phyloP scores from a whole-genome alignment of 495 filamentous ascomycete species.

The Ramalina intermedia region DNA sequence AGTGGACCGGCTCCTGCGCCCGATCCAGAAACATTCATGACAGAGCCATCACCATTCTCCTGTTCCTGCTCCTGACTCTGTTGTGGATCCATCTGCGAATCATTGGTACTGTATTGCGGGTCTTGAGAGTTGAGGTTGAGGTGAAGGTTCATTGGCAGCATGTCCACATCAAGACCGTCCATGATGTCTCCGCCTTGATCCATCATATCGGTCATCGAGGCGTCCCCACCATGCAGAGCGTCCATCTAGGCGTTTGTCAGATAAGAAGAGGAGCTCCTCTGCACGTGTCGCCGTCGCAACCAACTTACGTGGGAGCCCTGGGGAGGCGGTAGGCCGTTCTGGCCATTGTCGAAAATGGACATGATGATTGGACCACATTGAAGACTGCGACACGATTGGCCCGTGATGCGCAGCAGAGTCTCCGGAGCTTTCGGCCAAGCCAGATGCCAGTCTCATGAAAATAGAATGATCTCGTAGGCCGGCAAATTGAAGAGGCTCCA shows the following conservation, averaged over 20 bases:
- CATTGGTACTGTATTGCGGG: constrained; percentile 9
- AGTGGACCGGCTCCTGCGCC: constrained; percentile 41
- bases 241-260: constrained; percentile 8
- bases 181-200: constrained; percentile 19
- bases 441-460: too few relatives aligned
- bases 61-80: constrained; percentile 11
- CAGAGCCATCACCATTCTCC: constrained; percentile 9
- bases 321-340: constrained; percentile 5
- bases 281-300: neutral
- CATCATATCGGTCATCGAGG: constrained; percentile 26
- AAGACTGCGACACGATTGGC: neutral
- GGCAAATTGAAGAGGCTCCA: too few relatives aligned
- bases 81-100: constrained; percentile 9
- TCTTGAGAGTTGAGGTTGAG: constrained; percentile 15
- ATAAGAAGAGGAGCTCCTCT: neutral
- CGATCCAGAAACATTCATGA: constrained; percentile 20
- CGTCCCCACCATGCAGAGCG: constrained; percentile 14
- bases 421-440: too few relatives aligned
- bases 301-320: constrained; percentile 3
- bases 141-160: constrained; percentile 21
- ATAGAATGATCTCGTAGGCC: too few relatives aligned
- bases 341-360: constrained; percentile 16
- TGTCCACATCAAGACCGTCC: constrained; percentile 19
- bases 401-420: too few relatives aligned
- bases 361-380: constrained; percentile 1